phyloP scores from a whole-genome alignment of 2,329 filamentous ascomycete genomes.

The Colletotrichum trifolii region DNA sequence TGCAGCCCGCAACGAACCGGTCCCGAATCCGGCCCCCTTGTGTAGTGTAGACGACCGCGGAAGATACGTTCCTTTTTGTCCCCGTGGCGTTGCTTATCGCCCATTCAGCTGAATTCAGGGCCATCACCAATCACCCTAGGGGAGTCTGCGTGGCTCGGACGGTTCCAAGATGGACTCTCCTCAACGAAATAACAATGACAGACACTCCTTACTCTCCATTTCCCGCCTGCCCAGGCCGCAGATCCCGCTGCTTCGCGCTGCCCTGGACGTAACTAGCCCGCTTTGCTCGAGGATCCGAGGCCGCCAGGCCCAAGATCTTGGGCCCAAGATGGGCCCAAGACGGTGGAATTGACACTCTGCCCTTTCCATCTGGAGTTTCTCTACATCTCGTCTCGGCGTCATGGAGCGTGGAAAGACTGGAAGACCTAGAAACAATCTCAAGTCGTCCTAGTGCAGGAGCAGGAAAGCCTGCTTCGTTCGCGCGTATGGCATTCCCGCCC shows the following conservation, averaged over 20 bases:
- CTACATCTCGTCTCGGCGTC: slow-evolving; percentile 11
- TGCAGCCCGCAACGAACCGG: slow-evolving; percentile 1
- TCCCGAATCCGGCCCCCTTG: slow-evolving; percentile 4
- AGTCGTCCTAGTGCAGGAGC: not conserved
- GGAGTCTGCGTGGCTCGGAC: slow-evolving; percentile 5
- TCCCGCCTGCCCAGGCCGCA: slow-evolving; percentile 11
- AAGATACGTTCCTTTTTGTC: not conserved
- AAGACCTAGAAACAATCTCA: not conserved
- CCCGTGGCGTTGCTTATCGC: slow-evolving; percentile 6
- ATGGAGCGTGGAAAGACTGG: slow-evolving; percentile 3
- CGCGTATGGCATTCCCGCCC: slow-evolving; percentile 7
- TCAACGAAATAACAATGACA: slow-evolving; percentile 13
- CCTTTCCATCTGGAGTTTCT: slow-evolving; percentile 19
- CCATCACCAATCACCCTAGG: not conserved
- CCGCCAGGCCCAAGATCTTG: slow-evolving; percentile 11
- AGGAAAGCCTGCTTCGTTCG: not conserved
- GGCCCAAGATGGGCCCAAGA: not conserved
- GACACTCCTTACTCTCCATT: not conserved
- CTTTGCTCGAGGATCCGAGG: slow-evolving; percentile 11
- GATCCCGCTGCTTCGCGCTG: slow-evolving; percentile 18
- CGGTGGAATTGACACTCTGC: not conserved
- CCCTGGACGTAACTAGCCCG: slow-evolving; percentile 6
- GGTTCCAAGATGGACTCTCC: slow-evolving; percentile 4
- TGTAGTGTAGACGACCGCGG: not conserved
- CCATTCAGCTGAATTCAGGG: slow-evolving; percentile 1